Base-by-base conservation (phyloP, 2,329 filamentous ascomycete genomes). In the Microsporum canis region DNA sequence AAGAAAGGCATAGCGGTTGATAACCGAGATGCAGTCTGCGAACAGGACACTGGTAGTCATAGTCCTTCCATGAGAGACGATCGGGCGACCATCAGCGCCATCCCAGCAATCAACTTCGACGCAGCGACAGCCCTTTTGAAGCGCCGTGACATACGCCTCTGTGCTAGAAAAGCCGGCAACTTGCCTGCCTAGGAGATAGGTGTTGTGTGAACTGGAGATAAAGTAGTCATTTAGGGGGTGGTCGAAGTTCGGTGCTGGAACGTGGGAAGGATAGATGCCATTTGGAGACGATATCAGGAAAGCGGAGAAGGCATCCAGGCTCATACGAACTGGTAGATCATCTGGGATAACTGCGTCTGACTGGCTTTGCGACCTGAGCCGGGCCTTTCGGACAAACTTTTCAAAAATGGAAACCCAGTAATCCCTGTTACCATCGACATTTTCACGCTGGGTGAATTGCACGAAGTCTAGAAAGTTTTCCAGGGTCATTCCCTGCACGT, bases 31-130 rank as follows among this genome's bases (percentile, higher is more conserved):
- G 65, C 92, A 92, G 73, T 97, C 92, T 53, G 85, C 82, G 75
- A 99, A 99, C 41, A 88, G 84, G 60, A 97, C 91, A 62, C 88
- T 87, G 10, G 85, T 92, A 0, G 94, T 97, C 74, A 95, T 81
- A 0, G 91, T 96, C 62, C 87, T 86, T 29, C 94, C 94, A 68
- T 99, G 94, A 64, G 89, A 91, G 36, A 99, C 94, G 59, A 91
- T 84, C 0, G 94, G 94, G 68, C 89, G 84, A 43, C 89, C 90
- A 70, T 96, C 88, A 59, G 84, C 82, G 14, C 94, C 94, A 73
- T 99, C 91, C 94, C 94, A 99, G 75, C 92, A 97, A 74, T 99
- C 94, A 59, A 99, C 90, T 75, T 99, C 94, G 53, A 99, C 87
- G 72, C 94, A 97, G 57, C 94, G 88, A 72, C 94, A 99, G 6